Evolutionary conservation across 2,329 filamentous ascomycete species (phyloP).

Genomic region (Scedosporium minutisporum): DNA sequence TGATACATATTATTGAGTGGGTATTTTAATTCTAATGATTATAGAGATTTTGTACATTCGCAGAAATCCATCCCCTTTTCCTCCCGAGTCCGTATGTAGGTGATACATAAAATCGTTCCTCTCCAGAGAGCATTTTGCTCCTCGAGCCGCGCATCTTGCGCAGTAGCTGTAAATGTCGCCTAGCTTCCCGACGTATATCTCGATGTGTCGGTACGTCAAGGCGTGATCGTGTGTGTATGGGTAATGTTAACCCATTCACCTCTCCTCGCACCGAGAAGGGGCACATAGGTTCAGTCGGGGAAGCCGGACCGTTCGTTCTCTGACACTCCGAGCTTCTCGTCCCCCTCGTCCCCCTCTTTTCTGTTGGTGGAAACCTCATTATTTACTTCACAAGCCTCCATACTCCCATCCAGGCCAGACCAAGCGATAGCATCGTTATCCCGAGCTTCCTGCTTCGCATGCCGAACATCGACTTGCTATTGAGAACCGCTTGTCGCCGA

Average conservation of each 20-base stretch:
- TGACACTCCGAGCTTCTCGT: no score
- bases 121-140: neutral
- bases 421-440: conserved; percentile 57
- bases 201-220: neutral
- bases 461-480: conserved; percentile 61
- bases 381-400: conserved; percentile 35
- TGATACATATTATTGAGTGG: conserved; percentile 2
- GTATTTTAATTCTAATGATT: neutral
- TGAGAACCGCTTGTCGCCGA: conserved; percentile 55
- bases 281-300: no score
- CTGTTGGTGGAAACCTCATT: neutral
- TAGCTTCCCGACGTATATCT: neutral
- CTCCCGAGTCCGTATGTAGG: no score
- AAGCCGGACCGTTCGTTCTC: no score
- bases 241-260: no score
- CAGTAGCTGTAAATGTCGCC: neutral
- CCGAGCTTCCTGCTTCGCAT: conserved; percentile 61
- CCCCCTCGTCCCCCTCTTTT: no score
- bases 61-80: no score
- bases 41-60: neutral
- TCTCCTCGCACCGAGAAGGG: no score
- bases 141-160: neutral
- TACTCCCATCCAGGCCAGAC: conserved; percentile 59
- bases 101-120: neutral
- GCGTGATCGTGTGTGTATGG: neutral